Base-by-base conservation (phyloP, 1,284 basidiomycete species). In the Coniophora puteana region DNA sequence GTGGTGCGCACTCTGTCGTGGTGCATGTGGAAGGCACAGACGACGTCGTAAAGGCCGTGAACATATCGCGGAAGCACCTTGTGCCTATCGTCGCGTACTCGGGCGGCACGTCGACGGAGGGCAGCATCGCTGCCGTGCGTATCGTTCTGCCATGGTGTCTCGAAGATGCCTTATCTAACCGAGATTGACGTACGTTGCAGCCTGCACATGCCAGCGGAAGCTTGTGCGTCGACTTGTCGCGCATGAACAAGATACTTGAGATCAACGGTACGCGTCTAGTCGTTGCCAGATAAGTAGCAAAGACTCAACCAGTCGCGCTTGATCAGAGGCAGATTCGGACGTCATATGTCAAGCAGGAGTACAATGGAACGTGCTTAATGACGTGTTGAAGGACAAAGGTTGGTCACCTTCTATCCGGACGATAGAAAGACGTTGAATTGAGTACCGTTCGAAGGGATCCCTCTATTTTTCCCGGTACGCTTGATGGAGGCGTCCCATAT, bases 311-410 rank as follows among this genome's bases (percentile, higher is more conserved):
- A 44, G 18, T 22, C 33, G 14, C n/a, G n/a, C n/a, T n/a, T 43
- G 23, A 8, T 45, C 39, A 88, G 86, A 83, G 62, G 75, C 73
- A 7, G 91, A 95, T 54, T 81, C 83, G 8, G 90, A 93, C 55
- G 65, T 89, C 8, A 78, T 89, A 1, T 88, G 86, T 46, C 89
- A 93, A 57, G 74, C 91, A n/a, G 93, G 90, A 5, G 72, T 80
- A 13, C 75, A 80, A 27, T 96, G 92, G 88, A 82, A 93, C 68
- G 84, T 89, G 17, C 74, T 97, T 31, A 97, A 97, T 53, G 78
- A 80, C 16, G 72, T 71, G 4, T 68, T 95, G 14, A 74, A 73
- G 50, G 72, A 82, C 38, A 73, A 83, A 61, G 85, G 77, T 72
- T 43, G 2, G 44, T 13, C 3, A 2, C 10, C 27, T 14, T 10